phyloP scores from a whole-genome alignment of 2,329 filamentous ascomycete species.

The Onygenales sp. region DNA sequence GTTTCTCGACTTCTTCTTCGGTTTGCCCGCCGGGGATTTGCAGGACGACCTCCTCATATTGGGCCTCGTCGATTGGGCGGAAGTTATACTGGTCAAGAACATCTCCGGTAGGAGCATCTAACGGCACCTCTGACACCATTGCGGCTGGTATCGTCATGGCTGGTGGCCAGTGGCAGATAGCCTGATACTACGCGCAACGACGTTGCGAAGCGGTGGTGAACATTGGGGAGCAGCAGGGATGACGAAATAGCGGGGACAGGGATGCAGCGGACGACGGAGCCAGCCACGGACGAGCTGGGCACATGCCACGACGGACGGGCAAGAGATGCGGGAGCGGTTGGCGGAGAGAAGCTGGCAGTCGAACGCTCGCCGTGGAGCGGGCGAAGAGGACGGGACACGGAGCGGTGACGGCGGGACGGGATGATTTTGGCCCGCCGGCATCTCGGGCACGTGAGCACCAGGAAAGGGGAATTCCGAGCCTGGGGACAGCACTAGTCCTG shows the following conservation, averaged over 20 bases:
- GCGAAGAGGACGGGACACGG: no score
- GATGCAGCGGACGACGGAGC: neutral
- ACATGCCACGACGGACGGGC: no score
- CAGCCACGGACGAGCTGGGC: no score
- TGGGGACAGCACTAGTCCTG: no score
- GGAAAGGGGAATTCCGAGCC: no score
- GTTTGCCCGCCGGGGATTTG: conserved; percentile 12
- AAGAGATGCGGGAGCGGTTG: no score
- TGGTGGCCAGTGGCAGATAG: no score
- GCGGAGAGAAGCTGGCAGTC: no score
- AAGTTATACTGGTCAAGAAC: neutral
- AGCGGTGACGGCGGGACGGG: no score
- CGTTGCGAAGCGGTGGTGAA: neutral
- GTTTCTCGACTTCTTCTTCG: conserved; percentile 29
- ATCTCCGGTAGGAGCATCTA: neutral
- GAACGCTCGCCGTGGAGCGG: no score
- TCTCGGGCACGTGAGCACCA: no score
- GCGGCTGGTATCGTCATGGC: neutral
- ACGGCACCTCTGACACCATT: neutral
- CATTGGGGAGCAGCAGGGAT: neutral
- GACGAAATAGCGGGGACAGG: neutral
- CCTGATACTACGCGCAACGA: neutral
- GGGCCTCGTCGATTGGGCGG: neutral
- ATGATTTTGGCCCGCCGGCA: no score
- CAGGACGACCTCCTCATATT: conserved; percentile 7